These are phyloP conservation scores for Amanita fuliginea DNA, from an alignment of 768 basidiomycete genomes.

Conservation along the genomic window DNA sequence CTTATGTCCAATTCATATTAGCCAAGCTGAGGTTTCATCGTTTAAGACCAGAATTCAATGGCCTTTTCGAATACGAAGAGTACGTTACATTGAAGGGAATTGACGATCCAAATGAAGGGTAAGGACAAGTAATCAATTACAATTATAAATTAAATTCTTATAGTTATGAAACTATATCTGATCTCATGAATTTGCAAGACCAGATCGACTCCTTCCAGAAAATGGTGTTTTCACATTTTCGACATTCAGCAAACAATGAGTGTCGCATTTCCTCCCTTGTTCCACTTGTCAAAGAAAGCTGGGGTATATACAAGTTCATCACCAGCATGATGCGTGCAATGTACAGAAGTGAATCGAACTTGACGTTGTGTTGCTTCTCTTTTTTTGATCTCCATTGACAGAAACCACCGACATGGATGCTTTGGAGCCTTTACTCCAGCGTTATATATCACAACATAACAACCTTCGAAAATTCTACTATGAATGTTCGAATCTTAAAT, in stretches of 20 bases:
- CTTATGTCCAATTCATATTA: constrained; percentile 92
- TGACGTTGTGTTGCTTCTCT: constrained; percentile 3
- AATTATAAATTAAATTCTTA: constrained; percentile 1
- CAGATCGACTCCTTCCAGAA: constrained; percentile 99
- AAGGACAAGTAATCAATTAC: constrained; percentile 17
- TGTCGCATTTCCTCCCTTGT: constrained; percentile 94
- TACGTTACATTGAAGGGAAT: constrained; percentile 96
- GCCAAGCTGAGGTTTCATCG: constrained; percentile 95
- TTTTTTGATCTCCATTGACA: constrained; percentile 16
- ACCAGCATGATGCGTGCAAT: constrained; percentile 98
- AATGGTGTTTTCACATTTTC: constrained; percentile 93
- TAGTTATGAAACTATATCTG: constrained; percentile 96
- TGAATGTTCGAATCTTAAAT: constrained; percentile 98
- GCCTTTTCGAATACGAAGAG: constrained; percentile 97
- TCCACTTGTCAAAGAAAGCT: constrained; percentile 96
- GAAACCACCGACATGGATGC: constrained; percentile 87
- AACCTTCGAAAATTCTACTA: constrained; percentile 96
- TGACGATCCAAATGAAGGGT: constrained; percentile 99
- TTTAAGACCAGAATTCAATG: constrained; percentile 94
- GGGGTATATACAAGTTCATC: constrained; percentile 98
- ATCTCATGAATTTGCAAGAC: constrained; percentile 96
- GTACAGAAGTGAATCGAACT: constrained; percentile 62
- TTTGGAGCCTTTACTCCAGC: constrained; percentile 76
- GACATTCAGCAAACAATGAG: constrained; percentile 87
- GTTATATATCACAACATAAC: constrained; percentile 88